Conservation (phyloP, 2,329 filamentous ascomycete genomes). For the Eurotiales sp. region DNA sequence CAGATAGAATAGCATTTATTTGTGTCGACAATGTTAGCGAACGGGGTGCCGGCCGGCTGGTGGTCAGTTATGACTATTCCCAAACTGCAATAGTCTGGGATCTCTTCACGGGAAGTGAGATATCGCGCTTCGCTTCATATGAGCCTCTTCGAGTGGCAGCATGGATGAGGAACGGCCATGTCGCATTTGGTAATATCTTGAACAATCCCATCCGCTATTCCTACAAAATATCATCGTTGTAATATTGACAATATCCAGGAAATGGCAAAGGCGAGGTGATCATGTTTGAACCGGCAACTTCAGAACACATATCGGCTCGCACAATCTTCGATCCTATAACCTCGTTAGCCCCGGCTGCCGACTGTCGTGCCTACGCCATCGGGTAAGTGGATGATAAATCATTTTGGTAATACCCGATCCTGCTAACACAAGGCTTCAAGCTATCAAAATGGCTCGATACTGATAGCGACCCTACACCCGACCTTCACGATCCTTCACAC, state of each 20-base stretch:
- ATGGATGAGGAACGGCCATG: conserved; percentile 97
- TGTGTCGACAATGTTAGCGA: conserved; percentile 91
- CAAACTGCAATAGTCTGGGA: conserved; percentile 97
- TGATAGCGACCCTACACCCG: conserved; percentile 85
- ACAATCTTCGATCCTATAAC: conserved; percentile 95
- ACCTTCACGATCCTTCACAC: conserved; percentile 93
- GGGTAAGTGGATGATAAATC: conserved; percentile 58
- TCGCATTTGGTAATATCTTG: conserved; percentile 76
- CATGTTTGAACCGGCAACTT: conserved; percentile 87
- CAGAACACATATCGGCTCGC: conserved; percentile 83
- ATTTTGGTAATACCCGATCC: background rate
- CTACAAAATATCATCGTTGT: too few species aligned
- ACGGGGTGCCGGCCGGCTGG: conserved; percentile 73
- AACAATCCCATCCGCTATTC: background rate
- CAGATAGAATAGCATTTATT: conserved; percentile 77
- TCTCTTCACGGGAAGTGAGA: conserved; percentile 82
- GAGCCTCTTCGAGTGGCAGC: conserved; percentile 78
- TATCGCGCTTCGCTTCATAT: conserved; percentile 89
- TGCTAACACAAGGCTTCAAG: conserved; percentile 43
- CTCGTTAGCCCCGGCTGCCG: conserved; percentile 80
- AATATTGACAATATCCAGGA: conserved; percentile 52
- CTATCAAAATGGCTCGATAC: conserved; percentile 89
- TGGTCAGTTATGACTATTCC: conserved; percentile 87
- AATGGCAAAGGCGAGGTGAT: conserved; percentile 92
- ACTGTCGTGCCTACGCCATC: conserved; percentile 93